These are phyloP conservation scores for Phanerochaete carnosa DNA, from an alignment of 768 basidiomycete species.

Conservation along the genomic window DNA sequence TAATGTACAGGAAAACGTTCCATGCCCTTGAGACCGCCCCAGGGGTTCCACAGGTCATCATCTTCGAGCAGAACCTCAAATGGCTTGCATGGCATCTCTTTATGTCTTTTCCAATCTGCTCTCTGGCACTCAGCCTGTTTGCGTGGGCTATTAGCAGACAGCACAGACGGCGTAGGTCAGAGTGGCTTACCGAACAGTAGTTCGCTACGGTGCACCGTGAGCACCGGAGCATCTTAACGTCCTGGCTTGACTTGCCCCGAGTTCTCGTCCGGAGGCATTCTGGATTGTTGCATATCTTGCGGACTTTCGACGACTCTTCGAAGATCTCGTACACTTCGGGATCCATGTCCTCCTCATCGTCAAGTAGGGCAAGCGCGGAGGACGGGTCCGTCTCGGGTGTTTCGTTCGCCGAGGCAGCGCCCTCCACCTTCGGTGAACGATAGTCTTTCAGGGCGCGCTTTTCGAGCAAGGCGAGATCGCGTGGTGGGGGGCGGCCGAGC, in stretches of 20 bases:
- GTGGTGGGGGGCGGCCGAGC: slow-evolving; percentile 2
- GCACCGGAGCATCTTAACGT: slow-evolving; percentile 10
- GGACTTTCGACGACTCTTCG: background rate
- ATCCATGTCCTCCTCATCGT: slow-evolving; percentile 4
- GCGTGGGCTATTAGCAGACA: background rate
- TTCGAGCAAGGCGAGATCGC: background rate
- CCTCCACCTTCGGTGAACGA: background rate
- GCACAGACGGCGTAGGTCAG: background rate
- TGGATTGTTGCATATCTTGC: slow-evolving; percentile 11
- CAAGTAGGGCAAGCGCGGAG: background rate
- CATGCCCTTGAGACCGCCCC: slow-evolving; percentile 8
- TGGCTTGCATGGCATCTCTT: slow-evolving; percentile 12
- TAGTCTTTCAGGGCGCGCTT: background rate
- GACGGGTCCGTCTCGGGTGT: background rate
- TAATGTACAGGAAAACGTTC: background rate
- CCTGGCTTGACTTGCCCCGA: background rate
- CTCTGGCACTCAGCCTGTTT: slow-evolving; percentile 10
- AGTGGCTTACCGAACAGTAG: slow-evolving; percentile 15
- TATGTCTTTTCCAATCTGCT: slow-evolving; percentile 14
- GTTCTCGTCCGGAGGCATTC: slow-evolving; percentile 4
- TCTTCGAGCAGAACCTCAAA: slow-evolving; percentile 12
- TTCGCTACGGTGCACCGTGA: slow-evolving; percentile 4
- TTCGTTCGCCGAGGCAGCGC: background rate
- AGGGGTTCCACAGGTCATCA: slow-evolving; percentile 13
- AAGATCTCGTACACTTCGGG: slow-evolving; percentile 5